Conservation (phyloP, 768 basidiomycete species). For the Neoboletus brunneissimus region DNA sequence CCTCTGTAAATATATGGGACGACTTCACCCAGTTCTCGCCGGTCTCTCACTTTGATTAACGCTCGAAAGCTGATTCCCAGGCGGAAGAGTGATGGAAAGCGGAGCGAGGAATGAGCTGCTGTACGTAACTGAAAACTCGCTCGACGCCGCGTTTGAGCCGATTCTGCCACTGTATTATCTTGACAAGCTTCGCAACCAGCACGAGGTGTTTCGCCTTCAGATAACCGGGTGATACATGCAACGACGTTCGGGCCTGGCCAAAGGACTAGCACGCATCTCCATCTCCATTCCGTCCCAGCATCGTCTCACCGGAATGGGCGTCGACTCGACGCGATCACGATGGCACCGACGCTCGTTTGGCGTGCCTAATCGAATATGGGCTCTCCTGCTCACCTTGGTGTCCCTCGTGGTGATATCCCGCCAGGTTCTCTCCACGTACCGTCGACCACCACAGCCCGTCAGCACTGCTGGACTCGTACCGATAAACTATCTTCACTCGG, state of each 20-base stretch:
- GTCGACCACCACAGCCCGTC: constrained; percentile 22
- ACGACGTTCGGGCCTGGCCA: constrained; percentile 48
- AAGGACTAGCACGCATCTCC: constrained; percentile 48
- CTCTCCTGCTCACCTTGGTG: constrained; percentile 54
- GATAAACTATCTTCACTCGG: constrained; percentile 80
- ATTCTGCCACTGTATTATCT: constrained; percentile 1
- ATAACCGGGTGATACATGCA: constrained; percentile 48
- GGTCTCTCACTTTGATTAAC: too few species aligned
- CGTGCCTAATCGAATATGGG: constrained; percentile 69
- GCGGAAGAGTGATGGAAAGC: background rate
- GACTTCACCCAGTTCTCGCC: too few species aligned
- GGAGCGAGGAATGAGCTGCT: background rate
- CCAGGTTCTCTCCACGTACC: constrained; percentile 45
- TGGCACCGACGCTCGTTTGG: constrained; percentile 57
- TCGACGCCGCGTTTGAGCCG: constrained; percentile 2
- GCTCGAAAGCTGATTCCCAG: background rate
- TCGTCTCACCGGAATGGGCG: constrained; percentile 43
- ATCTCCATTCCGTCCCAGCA: constrained; percentile 42
- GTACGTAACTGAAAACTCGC: background rate
- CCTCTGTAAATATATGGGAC: background rate
- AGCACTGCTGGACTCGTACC: constrained; percentile 53
- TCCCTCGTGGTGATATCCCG: constrained; percentile 56
- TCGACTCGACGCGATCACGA: constrained; percentile 47
- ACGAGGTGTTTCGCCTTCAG: background rate
- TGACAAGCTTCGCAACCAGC: constrained; percentile 1